Conservation (phyloP, 2,329 filamentous ascomycete genomes). For the Parastagonospora avenae region DNA sequence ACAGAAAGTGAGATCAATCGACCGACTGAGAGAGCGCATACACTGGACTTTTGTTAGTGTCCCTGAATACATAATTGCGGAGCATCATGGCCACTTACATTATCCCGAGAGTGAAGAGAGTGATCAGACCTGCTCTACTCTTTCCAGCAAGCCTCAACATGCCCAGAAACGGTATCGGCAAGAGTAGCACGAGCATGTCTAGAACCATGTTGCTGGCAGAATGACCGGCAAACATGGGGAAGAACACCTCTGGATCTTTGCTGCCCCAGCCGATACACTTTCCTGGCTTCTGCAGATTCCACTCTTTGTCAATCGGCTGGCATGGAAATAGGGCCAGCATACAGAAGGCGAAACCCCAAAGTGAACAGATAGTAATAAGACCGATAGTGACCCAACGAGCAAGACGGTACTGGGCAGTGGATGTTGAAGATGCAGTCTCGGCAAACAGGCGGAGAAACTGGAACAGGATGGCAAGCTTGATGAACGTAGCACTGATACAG, state of each 20-base stretch:
- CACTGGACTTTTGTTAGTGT: slow-evolving; percentile 22
- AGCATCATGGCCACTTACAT: slow-evolving; percentile 33
- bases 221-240: slow-evolving; percentile 36
- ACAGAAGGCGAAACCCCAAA: slow-evolving; percentile 41
- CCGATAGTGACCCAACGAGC: slow-evolving; percentile 23
- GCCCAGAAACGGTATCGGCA: slow-evolving; percentile 41
- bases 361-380: slow-evolving; percentile 25
- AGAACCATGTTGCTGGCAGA: slow-evolving; percentile 39
- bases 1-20: slow-evolving; percentile 36
- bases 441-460: slow-evolving; percentile 46
- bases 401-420: slow-evolving; percentile 10
- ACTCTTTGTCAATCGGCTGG: slow-evolving; percentile 37
- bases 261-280: slow-evolving; percentile 45
- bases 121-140: slow-evolving; percentile 34
- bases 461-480: slow-evolving; percentile 46
- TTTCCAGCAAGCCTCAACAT: slow-evolving; percentile 36
- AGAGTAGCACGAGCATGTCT: slow-evolving; percentile 36
- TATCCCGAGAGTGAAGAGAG: slow-evolving; percentile 38
- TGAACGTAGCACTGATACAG: slow-evolving; percentile 37
- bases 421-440: slow-evolving; percentile 17
- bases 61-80: not conserved
- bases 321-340: slow-evolving; percentile 39
- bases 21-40: slow-evolving; percentile 32
- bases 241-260: slow-evolving; percentile 35
- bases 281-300: slow-evolving; percentile 26